Evolutionary conservation across 768 basidiomycete genomes (phyloP).

Genomic region (Auricularia auricula-judae): DNA sequence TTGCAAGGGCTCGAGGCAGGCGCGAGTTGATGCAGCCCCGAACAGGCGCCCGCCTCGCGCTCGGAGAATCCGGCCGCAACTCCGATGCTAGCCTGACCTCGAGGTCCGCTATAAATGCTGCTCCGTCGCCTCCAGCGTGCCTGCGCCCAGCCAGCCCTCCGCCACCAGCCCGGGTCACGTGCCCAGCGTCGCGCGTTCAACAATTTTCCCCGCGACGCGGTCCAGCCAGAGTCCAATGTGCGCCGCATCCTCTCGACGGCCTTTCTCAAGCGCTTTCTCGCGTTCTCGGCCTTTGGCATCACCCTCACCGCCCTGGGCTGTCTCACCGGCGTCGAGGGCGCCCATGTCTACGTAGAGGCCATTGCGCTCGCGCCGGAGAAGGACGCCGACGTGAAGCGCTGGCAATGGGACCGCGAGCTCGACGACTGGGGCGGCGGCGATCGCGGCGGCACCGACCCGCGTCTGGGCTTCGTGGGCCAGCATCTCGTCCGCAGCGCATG

Average conservation of each 20-base stretch:
- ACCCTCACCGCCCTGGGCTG: not conserved
- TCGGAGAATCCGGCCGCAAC: not conserved
- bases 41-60: not conserved
- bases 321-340: slow-evolving; percentile 36
- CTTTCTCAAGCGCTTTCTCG: not conserved
- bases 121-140: not conserved
- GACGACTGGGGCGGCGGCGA: slow-evolving; percentile 52
- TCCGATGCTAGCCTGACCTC: not conserved
- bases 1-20: not conserved
- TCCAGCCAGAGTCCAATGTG: not conserved
- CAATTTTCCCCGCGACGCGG: not conserved
- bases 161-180: not conserved
- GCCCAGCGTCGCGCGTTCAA: not conserved
- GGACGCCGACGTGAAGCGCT: slow-evolving; percentile 43
- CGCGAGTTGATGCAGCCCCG: not conserved
- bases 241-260: not conserved
- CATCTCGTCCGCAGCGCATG: slow-evolving; percentile 60
- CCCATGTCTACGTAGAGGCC: slow-evolving; percentile 57
- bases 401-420: slow-evolving; percentile 58
- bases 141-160: not conserved
- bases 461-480: slow-evolving; percentile 48
- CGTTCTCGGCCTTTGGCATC: not conserved
- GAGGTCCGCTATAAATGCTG: not conserved
- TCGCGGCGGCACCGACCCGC: slow-evolving; percentile 59
- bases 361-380: slow-evolving; percentile 30